Conservation (phyloP, 768 basidiomycete species). For the Kwoniella sp. region DNA sequence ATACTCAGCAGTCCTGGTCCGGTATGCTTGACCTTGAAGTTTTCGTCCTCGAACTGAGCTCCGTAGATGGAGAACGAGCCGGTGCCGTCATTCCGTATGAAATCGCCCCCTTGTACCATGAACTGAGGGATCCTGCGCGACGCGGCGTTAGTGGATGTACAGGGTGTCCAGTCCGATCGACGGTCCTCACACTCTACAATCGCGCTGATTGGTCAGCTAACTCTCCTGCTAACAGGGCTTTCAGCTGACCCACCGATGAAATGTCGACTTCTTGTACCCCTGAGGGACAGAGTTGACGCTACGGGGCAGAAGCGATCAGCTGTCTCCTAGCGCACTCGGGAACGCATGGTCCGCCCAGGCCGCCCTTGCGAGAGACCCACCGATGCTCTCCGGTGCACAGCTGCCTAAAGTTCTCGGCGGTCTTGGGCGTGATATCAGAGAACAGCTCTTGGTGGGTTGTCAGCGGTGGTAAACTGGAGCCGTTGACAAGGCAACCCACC, state of each 20-base stretch:
- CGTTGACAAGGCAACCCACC: constrained; percentile 47
- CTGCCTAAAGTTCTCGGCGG: constrained; percentile 96
- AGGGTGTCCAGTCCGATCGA: not conserved
- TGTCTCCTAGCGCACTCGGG: not conserved
- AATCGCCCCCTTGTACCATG: constrained; percentile 98
- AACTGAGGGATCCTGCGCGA: constrained; percentile 56
- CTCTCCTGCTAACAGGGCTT: not conserved
- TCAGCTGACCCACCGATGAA: constrained; percentile 67
- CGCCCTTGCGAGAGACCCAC: constrained; percentile 56
- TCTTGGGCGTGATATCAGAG: constrained; percentile 91
- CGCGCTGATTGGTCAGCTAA: constrained; percentile 22
- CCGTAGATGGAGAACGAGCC: constrained; percentile 97
- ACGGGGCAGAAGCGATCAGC: not conserved
- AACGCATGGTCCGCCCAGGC: not conserved
- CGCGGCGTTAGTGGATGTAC: too few species aligned
- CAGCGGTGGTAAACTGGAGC: not conserved
- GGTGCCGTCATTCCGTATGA: constrained; percentile 88
- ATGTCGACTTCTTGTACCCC: constrained; percentile 85
- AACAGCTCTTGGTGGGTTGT: constrained; percentile 60
- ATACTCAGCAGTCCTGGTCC: constrained; percentile 85
- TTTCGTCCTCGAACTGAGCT: constrained; percentile 95
- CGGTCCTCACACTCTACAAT: not conserved
- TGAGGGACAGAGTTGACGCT: constrained; percentile 80
- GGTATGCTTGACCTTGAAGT: constrained; percentile 83
- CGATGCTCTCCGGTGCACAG: constrained; percentile 95